Conservation (phyloP, 306 rosid genomes). For the Comarum palustre region DNA sequence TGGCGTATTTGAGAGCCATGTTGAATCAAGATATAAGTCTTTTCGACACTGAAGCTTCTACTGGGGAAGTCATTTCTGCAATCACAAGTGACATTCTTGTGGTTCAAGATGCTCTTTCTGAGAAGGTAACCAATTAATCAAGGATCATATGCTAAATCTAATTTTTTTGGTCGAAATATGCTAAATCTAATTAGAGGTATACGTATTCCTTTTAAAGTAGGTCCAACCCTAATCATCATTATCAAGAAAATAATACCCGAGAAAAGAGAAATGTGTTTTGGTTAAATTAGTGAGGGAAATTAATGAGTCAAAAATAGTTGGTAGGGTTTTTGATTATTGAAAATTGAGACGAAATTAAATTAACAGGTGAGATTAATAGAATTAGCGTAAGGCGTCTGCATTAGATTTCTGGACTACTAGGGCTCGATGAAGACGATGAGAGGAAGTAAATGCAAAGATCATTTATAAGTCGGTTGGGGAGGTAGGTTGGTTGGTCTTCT, state of each 20-base stretch:
- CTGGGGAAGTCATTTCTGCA: conserved; percentile 88
- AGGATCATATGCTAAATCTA: neutral
- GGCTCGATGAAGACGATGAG: neutral
- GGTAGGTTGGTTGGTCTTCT: neutral
- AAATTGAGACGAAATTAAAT: neutral
- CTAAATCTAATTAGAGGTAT: neutral
- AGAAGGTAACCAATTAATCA: conserved; percentile 50
- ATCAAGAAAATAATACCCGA: neutral
- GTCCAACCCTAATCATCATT: neutral
- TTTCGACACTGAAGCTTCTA: conserved; percentile 86
- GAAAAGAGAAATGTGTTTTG: neutral
- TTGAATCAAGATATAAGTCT: conserved; percentile 83
- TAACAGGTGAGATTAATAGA: neutral
- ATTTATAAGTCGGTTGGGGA: conserved; percentile 33
- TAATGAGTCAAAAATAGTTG: conserved; percentile 1
- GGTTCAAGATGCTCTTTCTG: conserved; percentile 95
- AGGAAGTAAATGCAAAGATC: conserved; percentile 36
- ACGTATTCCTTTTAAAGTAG: neutral
- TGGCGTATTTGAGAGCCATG: conserved; percentile 90
- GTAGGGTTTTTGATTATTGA: neutral
- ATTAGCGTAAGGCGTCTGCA: neutral
- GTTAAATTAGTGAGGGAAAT: neutral
- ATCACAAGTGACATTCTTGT: conserved; percentile 78
- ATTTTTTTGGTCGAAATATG: too few species aligned
- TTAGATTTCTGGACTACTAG: neutral